Conservation (phyloP, 2,329 filamentous ascomycete species). For the Lecanicillium sp. region DNA sequence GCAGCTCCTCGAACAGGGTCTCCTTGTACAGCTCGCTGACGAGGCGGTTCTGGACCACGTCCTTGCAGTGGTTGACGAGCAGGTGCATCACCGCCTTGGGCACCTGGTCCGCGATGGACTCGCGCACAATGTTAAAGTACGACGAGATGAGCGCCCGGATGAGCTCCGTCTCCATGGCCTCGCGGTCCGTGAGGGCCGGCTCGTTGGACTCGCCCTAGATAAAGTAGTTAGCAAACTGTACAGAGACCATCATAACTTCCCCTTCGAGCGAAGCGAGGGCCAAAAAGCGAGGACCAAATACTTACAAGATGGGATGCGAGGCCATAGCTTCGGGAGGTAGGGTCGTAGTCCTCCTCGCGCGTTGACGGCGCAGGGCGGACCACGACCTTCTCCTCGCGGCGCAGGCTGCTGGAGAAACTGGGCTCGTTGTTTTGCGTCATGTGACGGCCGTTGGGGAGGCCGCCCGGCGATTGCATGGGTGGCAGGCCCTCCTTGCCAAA, state of each 20-base stretch:
- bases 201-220: conserved; percentile 57
- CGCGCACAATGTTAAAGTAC: conserved; percentile 98
- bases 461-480: conserved; percentile 30
- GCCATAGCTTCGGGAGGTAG: conserved; percentile 32
- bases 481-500: conserved; percentile 84
- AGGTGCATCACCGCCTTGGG: conserved; percentile 99
- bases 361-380: conserved; percentile 41
- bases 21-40: conserved; percentile 96
- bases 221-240: conserved; percentile 19
- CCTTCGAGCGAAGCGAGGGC: conserved; percentile 12
- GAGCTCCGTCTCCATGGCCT: conserved; percentile 94
- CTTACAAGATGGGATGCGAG: conserved; percentile 55
- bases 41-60: conserved; percentile 93
- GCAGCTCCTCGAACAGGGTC: conserved; percentile 78
- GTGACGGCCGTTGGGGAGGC: conserved; percentile 46
- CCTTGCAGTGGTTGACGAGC: conserved; percentile 96
- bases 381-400: conserved; percentile 57
- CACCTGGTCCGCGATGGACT: conserved; percentile 97
- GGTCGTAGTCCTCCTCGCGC: conserved; percentile 39
- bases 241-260: no score
- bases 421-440: conserved; percentile 74
- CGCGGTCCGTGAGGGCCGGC: conserved; percentile 86
- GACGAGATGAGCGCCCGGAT: conserved; percentile 95
- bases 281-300: conserved; percentile 19
- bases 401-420: conserved; percentile 76